Base-by-base conservation (phyloP, 192 early-diverging fungal species). In the Coemansia sp. region DNA sequence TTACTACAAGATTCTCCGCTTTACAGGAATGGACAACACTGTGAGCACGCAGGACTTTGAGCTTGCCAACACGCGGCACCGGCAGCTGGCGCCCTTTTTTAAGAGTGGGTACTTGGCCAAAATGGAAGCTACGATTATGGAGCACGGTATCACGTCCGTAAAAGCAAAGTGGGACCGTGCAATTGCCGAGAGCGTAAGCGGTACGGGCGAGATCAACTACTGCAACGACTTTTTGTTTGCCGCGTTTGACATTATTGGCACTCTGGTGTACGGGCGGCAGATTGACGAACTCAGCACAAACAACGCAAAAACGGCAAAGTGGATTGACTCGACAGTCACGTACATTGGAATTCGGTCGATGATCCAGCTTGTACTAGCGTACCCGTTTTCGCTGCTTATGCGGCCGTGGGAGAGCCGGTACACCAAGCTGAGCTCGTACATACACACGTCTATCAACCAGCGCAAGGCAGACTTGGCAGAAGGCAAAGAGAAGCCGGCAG, bases 41-140 rank as follows among this genome's bases (percentile, higher is more conserved):
- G 69, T 81, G 11, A 81, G 66, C 40, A 67, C 73, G 11, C 61
- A 53, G 11, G 78, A 81, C 14, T 54, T 64, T 17, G 78, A 75
- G 19, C 58, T 75, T 15, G 67, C 69, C 1, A 74, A 69, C 55
- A 57, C 62, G 20, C 61, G 72, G n/a, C 72, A 74, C 42, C 68
- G 72, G 38, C 69, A 75, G 63, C 62, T 81, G 20, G 69, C 55
- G 12, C 78, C 78, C 1, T 72, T 65, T 36, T 81, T 81, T 47
- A 81, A 69, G 17, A 58, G 64, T 0, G 44, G 62, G 8, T 71
- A 71, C 19, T 44, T 81, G 49, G 58, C 72, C 0, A 65, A 69
- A 20, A 75, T 81, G 72, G 72, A 81, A 42, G 44, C 51, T 3
- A 75, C 59, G 6, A 81, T 81, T 48, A 75, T 81, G 72, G 34